Evolutionary conservation across 805 yeast genomes (phyloP).

Genomic region (Kluyveromyces wickerhamii): DNA sequence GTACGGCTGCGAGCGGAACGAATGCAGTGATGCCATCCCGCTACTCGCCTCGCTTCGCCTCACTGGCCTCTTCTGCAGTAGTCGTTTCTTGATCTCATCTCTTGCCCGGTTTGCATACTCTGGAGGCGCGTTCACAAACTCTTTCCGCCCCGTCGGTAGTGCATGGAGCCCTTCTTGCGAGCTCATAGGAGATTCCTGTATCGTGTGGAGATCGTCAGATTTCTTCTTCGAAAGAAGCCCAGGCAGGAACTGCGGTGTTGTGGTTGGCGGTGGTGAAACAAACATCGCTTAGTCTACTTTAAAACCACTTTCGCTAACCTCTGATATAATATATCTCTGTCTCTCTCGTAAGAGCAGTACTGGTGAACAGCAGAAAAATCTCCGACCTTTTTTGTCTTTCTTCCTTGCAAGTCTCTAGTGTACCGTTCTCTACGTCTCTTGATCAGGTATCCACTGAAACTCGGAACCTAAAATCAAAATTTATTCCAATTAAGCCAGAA

Average conservation of each 20-base stretch:
- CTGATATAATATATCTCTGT: no score
- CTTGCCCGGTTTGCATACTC: slow-evolving; percentile 31
- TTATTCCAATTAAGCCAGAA: no score
- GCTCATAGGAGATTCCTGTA: slow-evolving; percentile 8
- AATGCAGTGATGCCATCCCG: slow-evolving; percentile 5
- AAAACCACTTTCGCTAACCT: no score
- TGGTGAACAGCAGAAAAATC: no score
- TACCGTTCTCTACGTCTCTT: no score
- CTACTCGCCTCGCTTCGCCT: neutral
- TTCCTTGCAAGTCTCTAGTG: no score
- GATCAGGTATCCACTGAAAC: no score
- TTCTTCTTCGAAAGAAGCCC: slow-evolving; percentile 8
- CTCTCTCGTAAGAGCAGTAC: no score
- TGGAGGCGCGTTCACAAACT: slow-evolving; percentile 30
- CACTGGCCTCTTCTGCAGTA: slow-evolving; percentile 12
- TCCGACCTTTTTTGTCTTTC: no score
- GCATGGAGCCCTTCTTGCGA: slow-evolving; percentile 1
- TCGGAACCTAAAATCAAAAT: no score
- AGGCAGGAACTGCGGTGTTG: slow-evolving; percentile 16
- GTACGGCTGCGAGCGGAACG: slow-evolving; percentile 6
- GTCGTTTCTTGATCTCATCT: slow-evolving; percentile 26
- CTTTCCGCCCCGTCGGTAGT: slow-evolving; percentile 20
- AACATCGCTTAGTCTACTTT: slow-evolving; percentile 16
- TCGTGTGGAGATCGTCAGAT: slow-evolving; percentile 7
- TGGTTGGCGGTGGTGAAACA: slow-evolving; percentile 28